These are phyloP conservation scores for Colletotrichum navitas DNA, from an alignment of 2,329 filamentous ascomycete species.

Conservation along the genomic window DNA sequence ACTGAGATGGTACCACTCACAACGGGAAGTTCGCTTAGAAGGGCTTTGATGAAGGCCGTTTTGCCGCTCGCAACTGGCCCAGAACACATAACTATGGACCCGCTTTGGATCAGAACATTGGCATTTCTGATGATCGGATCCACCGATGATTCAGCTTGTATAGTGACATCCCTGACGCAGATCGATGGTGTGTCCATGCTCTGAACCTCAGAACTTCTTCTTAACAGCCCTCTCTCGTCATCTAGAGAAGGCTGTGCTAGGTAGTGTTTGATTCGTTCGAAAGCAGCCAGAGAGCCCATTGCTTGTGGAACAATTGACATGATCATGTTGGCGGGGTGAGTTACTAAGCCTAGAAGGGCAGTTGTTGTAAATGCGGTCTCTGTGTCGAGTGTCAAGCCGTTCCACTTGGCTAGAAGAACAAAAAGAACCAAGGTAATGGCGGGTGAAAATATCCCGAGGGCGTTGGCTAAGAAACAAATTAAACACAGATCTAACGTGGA, in stretches of 20 bases:
- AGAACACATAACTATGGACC: constrained; percentile 21
- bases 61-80: constrained; percentile 42
- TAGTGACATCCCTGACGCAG: not conserved
- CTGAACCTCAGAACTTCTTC: too few species aligned
- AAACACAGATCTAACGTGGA: too few species aligned
- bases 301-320: constrained; percentile 34
- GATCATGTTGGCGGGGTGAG: constrained; percentile 40
- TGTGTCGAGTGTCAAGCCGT: not conserved
- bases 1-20: constrained; percentile 5
- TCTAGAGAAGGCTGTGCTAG: constrained; percentile 22
- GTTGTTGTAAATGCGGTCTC: constrained; percentile 44
- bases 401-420: not conserved
- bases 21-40: constrained; percentile 42
- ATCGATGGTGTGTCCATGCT: not conserved
- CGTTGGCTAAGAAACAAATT: too few species aligned
- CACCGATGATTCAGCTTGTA: not conserved
- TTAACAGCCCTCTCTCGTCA: constrained; percentile 1
- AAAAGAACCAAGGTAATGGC: constrained; percentile 7
- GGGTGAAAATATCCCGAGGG: constrained; percentile 41
- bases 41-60: constrained; percentile 43
- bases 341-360: constrained; percentile 43
- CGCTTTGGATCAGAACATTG: not conserved
- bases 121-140: not conserved
- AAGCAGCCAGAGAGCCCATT: constrained; percentile 38
- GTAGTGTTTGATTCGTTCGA: constrained; percentile 44